phyloP scores from a whole-genome alignment of 768 basidiomycete species.

The Russula lepida region DNA sequence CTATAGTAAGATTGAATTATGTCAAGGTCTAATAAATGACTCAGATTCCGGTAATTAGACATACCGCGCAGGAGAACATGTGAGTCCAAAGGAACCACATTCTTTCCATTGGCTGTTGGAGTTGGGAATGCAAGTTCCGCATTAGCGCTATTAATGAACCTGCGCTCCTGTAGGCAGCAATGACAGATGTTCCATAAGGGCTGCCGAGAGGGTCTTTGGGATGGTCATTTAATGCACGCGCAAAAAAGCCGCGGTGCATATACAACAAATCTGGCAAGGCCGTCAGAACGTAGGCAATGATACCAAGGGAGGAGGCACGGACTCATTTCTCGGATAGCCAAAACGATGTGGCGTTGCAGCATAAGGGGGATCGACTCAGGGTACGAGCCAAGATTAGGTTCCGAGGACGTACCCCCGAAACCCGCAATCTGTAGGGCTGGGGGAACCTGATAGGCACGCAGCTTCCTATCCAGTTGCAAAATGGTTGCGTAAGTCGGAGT shows the following conservation, averaged over 20 bases:
- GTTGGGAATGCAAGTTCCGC: conserved; percentile 54
- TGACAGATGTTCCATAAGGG: conserved; percentile 57
- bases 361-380: conserved; percentile 48
- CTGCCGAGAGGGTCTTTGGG: conserved; percentile 59
- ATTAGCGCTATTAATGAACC: conserved; percentile 59
- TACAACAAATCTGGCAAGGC: conserved; percentile 36
- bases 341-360: conserved; percentile 59
- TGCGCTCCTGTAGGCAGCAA: conserved; percentile 60
- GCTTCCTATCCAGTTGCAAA: conserved; percentile 57
- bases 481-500: conserved; percentile 53
- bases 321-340: conserved; percentile 65
- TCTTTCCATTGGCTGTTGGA: conserved; percentile 56
- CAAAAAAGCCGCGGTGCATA: conserved; percentile 70
- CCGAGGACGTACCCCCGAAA: conserved; percentile 38
- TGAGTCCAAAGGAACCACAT: conserved; percentile 70
- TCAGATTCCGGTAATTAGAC: conserved; percentile 21
- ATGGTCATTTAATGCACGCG: conserved; percentile 54
- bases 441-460: conserved; percentile 54
- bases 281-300: background rate
- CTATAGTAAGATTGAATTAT: conserved; percentile 26
- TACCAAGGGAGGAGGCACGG: conserved; percentile 20
- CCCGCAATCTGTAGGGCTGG: conserved; percentile 56
- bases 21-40: background rate
- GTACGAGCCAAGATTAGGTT: conserved; percentile 28
- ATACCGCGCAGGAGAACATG: conserved; percentile 62